Conservation (phyloP, 2,329 filamentous ascomycete genomes). For the Scedosporium apiospermum region DNA sequence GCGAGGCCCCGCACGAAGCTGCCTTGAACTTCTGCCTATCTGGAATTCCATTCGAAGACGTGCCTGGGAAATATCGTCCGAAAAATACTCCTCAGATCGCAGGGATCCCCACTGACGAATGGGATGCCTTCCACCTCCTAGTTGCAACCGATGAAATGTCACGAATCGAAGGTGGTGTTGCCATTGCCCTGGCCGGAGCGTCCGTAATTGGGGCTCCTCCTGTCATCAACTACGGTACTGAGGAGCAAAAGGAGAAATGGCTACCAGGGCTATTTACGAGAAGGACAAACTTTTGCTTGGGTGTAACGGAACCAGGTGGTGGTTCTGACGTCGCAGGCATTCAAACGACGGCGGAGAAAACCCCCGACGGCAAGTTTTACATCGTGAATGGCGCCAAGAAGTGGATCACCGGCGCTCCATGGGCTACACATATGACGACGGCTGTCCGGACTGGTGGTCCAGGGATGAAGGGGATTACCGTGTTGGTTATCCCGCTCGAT, state of each 20-base stretch:
- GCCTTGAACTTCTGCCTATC: slow-evolving; percentile 26
- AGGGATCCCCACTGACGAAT: slow-evolving; percentile 34
- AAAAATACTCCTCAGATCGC: slow-evolving; percentile 29
- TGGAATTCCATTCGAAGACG: slow-evolving; percentile 26
- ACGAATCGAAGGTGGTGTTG: slow-evolving; percentile 46
- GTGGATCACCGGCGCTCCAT: slow-evolving; percentile 56
- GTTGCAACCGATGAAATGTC: slow-evolving; percentile 46
- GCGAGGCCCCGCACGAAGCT: slow-evolving; percentile 35
- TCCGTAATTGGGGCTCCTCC: slow-evolving; percentile 56
- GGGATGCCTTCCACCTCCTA: slow-evolving; percentile 48
- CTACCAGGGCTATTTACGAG: slow-evolving; percentile 49
- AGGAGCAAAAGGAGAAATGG: slow-evolving; percentile 46
- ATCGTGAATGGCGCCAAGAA: slow-evolving; percentile 60
- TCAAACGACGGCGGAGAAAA: slow-evolving; percentile 44
- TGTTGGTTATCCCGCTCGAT: slow-evolving; percentile 45
- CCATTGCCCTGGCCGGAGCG: slow-evolving; percentile 47
- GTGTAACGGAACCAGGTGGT: slow-evolving; percentile 53
- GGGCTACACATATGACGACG: slow-evolving; percentile 52
- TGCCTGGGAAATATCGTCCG: slow-evolving; percentile 26
- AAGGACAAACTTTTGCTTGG: slow-evolving; percentile 52
- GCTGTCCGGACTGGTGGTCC: slow-evolving; percentile 49
- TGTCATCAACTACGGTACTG: slow-evolving; percentile 51
- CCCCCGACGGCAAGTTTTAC: slow-evolving; percentile 37
- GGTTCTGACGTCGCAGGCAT: slow-evolving; percentile 58
- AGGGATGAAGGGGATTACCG: slow-evolving; percentile 43